Evolutionary conservation across 768 basidiomycete species (phyloP), one percentile per base, ranked within the genome.

Genomic region (Strobilomyces dryophilus): DNA sequence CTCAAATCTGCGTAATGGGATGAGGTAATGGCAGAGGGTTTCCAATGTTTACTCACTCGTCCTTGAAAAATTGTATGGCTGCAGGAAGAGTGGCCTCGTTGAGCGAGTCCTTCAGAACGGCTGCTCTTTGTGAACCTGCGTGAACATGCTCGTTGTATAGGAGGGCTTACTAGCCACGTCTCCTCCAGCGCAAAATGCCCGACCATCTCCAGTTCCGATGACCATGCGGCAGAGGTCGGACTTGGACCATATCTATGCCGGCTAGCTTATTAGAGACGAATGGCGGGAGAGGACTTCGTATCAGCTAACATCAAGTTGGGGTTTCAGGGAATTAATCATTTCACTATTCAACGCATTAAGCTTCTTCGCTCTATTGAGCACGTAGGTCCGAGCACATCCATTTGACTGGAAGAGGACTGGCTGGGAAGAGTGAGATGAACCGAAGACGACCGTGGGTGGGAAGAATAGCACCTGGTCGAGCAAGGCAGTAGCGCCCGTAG

Each of bases 151-250:
- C 31, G 45, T 26, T 44, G 31, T 21, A 41, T 45, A 39, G 56
- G 51, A 56, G 27, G 20, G 76, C 87, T 71, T 61, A 95, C 95
- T 75, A 54, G 82, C 85, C 52, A 99, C 89, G 70, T 99, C 97
- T 41, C 97, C 97, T 14, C 97, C 97, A 7, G 91, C 87, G 63
- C 94, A 98, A 67, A 98, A 98, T 12, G 87, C 90, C 53, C 83
- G 77, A 4, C 85, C 87, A 12, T 71, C 69, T 21, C 89, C 89
- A 31, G 80, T 79, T 32, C 86, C 88, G 35, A 92, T 78, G 54
- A 97, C 81, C 27, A 86, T 77, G 52, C 80, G 79, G 59, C 84
- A 84, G 8, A 91, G 77, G 46, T 85, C 79, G 27, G 89, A 84
- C 34, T 77, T 71, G 55, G 80, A 77, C 89, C 90, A 92, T 75